Base-by-base conservation (phyloP, 2,329 filamentous ascomycete species). In the Penicillium aurantiogriseum region DNA sequence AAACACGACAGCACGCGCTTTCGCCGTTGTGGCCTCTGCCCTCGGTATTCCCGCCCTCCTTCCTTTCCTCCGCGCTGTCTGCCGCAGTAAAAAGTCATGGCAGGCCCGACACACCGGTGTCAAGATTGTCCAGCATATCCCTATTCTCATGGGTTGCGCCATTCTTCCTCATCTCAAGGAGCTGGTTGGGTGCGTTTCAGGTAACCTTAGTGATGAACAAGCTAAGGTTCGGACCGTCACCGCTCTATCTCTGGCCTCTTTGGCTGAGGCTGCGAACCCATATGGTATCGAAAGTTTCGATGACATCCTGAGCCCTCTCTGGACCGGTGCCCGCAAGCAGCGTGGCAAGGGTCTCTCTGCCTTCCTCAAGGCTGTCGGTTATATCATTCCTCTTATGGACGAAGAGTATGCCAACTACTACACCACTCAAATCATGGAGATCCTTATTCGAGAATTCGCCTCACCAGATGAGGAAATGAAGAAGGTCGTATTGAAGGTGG, bases 401-500 rank as follows among this genome's bases (percentile, higher is more conserved):
- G 94, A 99, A 76, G 94, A 99, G 72, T 97, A 97, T 74, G 93
- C 94, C 76, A 97, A 97, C 74, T 99, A 99, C 79, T 99, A 99
- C 71, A 97, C 94, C 9, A 91, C 88, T 65, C 92, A 99, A 75
- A 97, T 99, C 69, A 97, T 99, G 93, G 94, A 97, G 75, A 97
- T 97, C 69, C 80, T 99, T 15, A 85, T 97, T 31, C 87, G 94
- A 68, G 94, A 99, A 72, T 99, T 99, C 70, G 90, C 92, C 7
- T 97, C 93, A 0, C 94, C 94, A 0, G 94, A 99, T 65, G 94
- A 99, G 76, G 94, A 99, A 76, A 99, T 99, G 94, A 99, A 97
- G 79, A 99, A 99, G 80, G 94, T 99, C 1, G 94, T 99, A 8
- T 80, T 99, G 57, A 97, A 97, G 77, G 94, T 99, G 29, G 87